Evolutionary conservation across 2,329 filamentous ascomycete species (phyloP), one percentile per base, ranked within the genome.

Genomic region (Hortaea werneckii): DNA sequence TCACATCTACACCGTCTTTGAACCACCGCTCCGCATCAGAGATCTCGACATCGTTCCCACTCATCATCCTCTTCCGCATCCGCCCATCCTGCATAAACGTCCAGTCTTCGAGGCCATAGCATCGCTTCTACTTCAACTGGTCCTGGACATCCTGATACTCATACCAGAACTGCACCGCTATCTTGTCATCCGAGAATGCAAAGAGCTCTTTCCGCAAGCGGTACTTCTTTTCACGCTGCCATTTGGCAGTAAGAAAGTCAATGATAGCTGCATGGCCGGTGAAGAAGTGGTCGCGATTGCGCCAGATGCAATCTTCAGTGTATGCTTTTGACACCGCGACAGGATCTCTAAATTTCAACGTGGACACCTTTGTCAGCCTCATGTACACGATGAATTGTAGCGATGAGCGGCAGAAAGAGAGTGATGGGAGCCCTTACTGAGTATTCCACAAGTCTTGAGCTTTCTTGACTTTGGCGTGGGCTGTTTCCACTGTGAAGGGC

Each of bases 361-460:
- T 47, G 9, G 20, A 20, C 4, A 20, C 20, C 20, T 20, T 12
- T 20, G 43, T 30, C n/a, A 52, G 34, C n/a, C 29, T 20, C 20
- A 20, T 20, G 4, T 20, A 20, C 20, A 20, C 20, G 20, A 20
- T 20, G 20, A 20, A 4, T 20, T 20, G 13, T 34, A 11, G 34
- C 13, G 27, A 13, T 40, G 12, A 44, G 12, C 20, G 27, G 54
- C 54, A 48, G 34, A 5, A 10, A 29, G 41, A n/a, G 29, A 32
- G 20, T 4, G 20, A 20, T 20, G 20, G 20, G 20, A 20, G 20
- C 20, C 20, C 20, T 54, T 64, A 86, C 83, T 71, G 76, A 1
- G 80, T 83, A 58, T 94, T 94, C 87, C 87, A 94, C 3, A 82
- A 71, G 61, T 87, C 78, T 61, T 94, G 87, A 0, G 85, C 87